Conservation (phyloP, 2,329 filamentous ascomycete species). For the Fusarium sp. region DNA sequence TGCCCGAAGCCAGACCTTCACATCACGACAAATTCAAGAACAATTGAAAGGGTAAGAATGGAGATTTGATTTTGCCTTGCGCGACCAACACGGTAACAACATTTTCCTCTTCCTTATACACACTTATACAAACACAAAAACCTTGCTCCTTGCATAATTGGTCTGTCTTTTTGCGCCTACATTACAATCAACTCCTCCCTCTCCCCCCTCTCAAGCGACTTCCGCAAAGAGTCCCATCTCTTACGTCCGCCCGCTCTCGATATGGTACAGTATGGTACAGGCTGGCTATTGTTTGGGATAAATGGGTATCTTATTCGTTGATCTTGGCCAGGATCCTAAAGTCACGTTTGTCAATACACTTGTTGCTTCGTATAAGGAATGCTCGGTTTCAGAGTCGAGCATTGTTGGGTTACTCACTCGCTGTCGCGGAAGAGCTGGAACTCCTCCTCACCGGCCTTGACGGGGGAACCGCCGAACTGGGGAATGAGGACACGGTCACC, state of each 20-base stretch:
- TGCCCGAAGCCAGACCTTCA: not conserved
- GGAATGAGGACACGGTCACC: slow-evolving; percentile 98
- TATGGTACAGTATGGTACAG: slow-evolving; percentile 59
- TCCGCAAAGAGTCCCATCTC: slow-evolving; percentile 33
- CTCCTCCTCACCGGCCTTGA: slow-evolving; percentile 98
- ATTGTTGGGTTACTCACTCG: slow-evolving; percentile 81
- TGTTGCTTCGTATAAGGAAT: not conserved
- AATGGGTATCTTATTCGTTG: slow-evolving; percentile 78
- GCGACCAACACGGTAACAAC: slow-evolving; percentile 38
- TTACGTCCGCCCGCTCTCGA: slow-evolving; percentile 37
- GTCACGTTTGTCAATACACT: slow-evolving; percentile 28
- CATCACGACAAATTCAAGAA: slow-evolving; percentile 1
- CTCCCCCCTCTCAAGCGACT: slow-evolving; percentile 20
- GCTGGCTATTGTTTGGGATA: slow-evolving; percentile 38
- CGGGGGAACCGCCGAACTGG: slow-evolving; percentile 93
- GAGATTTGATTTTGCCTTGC: slow-evolving; percentile 51
- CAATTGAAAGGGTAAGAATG: slow-evolving; percentile 49
- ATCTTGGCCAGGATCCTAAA: slow-evolving; percentile 96
- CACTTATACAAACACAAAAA: slow-evolving; percentile 27
- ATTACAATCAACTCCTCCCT: slow-evolving; percentile 44
- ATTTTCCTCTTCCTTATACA: slow-evolving; percentile 20
- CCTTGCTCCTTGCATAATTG: slow-evolving; percentile 32
- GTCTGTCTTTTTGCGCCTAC: slow-evolving; percentile 39
- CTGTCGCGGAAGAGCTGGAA: slow-evolving; percentile 96
- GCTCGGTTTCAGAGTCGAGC: not conserved